These are phyloP conservation scores for Termitomyces sp. DNA, from an alignment of 768 basidiomycete species.

Conservation along the genomic window DNA sequence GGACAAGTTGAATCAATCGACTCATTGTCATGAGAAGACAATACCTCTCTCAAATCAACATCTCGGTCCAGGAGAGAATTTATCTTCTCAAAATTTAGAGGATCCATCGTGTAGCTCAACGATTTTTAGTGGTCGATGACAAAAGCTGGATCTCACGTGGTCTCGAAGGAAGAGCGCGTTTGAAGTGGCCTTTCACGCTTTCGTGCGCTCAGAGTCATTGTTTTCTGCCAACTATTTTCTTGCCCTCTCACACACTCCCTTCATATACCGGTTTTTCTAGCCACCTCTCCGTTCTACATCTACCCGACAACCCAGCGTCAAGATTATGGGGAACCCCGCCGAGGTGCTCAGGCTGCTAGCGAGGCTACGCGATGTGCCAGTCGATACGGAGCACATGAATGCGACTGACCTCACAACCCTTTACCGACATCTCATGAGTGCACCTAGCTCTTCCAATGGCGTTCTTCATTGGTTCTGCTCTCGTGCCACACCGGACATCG, in stretches of 20 bases:
- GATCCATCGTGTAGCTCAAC: slow-evolving; percentile 41
- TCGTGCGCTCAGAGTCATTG: background rate
- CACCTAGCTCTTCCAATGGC: slow-evolving; percentile 32
- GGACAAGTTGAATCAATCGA: background rate
- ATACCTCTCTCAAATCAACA: slow-evolving; percentile 61
- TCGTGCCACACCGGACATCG: slow-evolving; percentile 48
- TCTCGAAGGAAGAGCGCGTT: no score
- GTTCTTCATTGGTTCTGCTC: slow-evolving; percentile 81
- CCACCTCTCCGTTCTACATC: background rate
- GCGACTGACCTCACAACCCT: slow-evolving; percentile 47
- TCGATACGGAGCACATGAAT: slow-evolving; percentile 43
- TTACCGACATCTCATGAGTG: slow-evolving; percentile 51
- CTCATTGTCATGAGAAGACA: slow-evolving; percentile 9
- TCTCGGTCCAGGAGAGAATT: slow-evolving; percentile 62
- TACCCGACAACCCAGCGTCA: background rate
- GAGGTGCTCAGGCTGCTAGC: slow-evolving; percentile 49
- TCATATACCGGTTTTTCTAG: background rate
- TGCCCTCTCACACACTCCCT: background rate
- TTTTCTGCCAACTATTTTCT: no score
- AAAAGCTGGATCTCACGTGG: background rate
- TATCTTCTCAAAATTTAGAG: slow-evolving; percentile 49
- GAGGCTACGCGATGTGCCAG: slow-evolving; percentile 55
- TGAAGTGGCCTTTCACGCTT: background rate
- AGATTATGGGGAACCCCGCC: slow-evolving; percentile 13
- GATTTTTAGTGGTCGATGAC: background rate